Base-by-base conservation (phyloP, 148 eudicot species). In the Agrostemma githago region DNA sequence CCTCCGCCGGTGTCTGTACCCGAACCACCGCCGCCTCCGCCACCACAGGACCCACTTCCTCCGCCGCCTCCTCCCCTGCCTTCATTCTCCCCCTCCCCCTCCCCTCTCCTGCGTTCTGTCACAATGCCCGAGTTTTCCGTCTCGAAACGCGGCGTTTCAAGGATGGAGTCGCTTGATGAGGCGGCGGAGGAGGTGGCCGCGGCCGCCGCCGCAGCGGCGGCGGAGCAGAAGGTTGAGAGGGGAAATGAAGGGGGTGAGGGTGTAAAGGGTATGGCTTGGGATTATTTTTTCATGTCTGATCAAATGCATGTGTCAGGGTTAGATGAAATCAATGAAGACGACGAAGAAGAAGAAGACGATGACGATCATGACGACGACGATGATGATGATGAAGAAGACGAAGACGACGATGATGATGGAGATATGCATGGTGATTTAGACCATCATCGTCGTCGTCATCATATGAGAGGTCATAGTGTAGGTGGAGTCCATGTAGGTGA, bases 31-130 rank as follows among this genome's bases (percentile, higher is more conserved):
- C 88, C 88, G 2, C 90, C 96, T 0, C 89, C 90, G 0, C 86
- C 85, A 5, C 89, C 87, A 1, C 80, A 79, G 77, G 92, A 89
- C 5, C 76, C 85, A 0, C 83, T 87, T 56, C 94, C 88, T 0
- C 98, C 95, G 0, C 96, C 96, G 5, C 97, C 98, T 0, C 98
- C 98, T 10, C 93, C 96, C 0, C 82, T 86, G 5, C 93, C 98
- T 58, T 85, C 96, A 21, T 91, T 92, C 2, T 76, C 82, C 5
- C 79, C 84, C 0, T 76, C 82, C 5, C 79, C 84, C 0, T 62
- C 94, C 10, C 90, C 89, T 0, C 84, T 94, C 63, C 92, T 84
- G 62, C 85, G 98, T 11, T 82, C 98, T 0, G 85, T 84, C 10
- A 95, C 96, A 42, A 95, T 94, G 98, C 98, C 98, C 66, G 92